Base-by-base conservation (phyloP, 768 basidiomycete species). In the Lactarius evosmus region DNA sequence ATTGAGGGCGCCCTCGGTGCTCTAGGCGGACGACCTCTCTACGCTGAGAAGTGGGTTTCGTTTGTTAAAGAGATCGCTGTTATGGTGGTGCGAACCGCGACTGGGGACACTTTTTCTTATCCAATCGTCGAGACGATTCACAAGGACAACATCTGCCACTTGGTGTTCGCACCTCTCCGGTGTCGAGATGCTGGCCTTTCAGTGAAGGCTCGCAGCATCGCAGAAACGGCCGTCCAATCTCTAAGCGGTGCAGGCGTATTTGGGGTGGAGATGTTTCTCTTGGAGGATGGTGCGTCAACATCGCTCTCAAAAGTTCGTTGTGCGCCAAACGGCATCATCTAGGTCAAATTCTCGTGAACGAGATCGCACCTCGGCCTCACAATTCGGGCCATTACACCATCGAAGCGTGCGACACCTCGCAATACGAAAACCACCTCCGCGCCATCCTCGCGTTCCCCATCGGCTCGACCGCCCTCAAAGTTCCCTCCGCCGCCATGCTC, bases 371-470 rank as follows among this genome's bases (percentile, higher is more conserved):
- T 14, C 85, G 97, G 19, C 96, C 97, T 1, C 97, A 99, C 74
- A 99, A 98, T 77, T 98, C 95, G 9, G 97, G 96, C 0, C 97
- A 99, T 74, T 96, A 98, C 75, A 97, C 95, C 32, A 98, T 98
- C 72, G 97, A 98, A 77, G 95, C 96, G 0, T 98, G 95, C 74
- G 82, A 93, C 69, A 92, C 94, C 2, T 98, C 96, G 2, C 97
- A 98, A 76, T 99, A 92, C 76, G 93, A 94, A 74, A 97, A 98
- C 69, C 97, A 98, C 74, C 87, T 98, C 56, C 93, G 95, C 38
- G 91, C 95, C 22, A 95, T 99, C 74, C 85, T 98, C 16, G 83
- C 82, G 40, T 82, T 98, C 6, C 95, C 95, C 8, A 82, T 98
- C 22, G 96, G 95, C 30, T 91, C 91, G 4, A 94, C 95, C 0